phyloP scores from a whole-genome alignment of 1,139 yeast genomes.

The Ogataea hybrid region DNA sequence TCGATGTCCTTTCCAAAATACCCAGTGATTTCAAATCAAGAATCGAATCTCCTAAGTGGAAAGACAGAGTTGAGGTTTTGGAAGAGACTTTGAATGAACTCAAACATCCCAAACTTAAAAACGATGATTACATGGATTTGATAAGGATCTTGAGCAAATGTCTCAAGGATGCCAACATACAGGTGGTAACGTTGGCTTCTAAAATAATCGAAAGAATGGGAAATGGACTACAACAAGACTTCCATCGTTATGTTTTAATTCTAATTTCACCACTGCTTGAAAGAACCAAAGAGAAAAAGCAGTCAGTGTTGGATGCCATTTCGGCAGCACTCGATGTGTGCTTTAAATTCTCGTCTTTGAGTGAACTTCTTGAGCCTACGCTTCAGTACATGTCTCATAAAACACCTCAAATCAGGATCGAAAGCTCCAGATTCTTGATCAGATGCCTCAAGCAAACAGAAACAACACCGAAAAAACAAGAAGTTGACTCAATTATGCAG shows the following conservation, averaged over 20 bases:
- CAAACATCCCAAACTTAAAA: slow-evolving; percentile 44
- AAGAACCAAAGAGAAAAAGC: slow-evolving; percentile 86
- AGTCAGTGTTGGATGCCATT: slow-evolving; percentile 70
- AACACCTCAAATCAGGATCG: slow-evolving; percentile 80
- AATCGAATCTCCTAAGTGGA: slow-evolving; percentile 74
- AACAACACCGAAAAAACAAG: slow-evolving; percentile 48
- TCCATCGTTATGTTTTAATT: slow-evolving; percentile 52
- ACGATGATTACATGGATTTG: slow-evolving; percentile 68
- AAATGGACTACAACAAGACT: slow-evolving; percentile 58
- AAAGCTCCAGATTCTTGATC: slow-evolving; percentile 61
- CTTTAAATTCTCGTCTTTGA: slow-evolving; percentile 48
- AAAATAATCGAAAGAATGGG: slow-evolving; percentile 63
- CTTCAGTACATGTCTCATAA: slow-evolving; percentile 65
- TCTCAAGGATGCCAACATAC: slow-evolving; percentile 86
- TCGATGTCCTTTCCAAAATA: slow-evolving; percentile 60
- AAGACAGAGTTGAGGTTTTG: slow-evolving; percentile 83
- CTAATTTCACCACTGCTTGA: slow-evolving; percentile 70
- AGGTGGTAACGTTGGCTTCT: slow-evolving; percentile 82
- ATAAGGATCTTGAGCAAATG: slow-evolving; percentile 64
- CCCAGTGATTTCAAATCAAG: slow-evolving; percentile 61
- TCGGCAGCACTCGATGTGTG: slow-evolving; percentile 64
- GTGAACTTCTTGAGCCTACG: slow-evolving; percentile 62
- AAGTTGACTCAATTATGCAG: slow-evolving; percentile 57
- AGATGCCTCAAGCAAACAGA: slow-evolving; percentile 59
- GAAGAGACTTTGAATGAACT: slow-evolving; percentile 62